A percentile compares a stretch with the other conserved stretches of the same genome.
These are phyloP conservation scores for Zymoseptoria brevis DNA, from an alignment of 2,329 filamentous ascomycete species.

Conservation along the genomic window DNA sequence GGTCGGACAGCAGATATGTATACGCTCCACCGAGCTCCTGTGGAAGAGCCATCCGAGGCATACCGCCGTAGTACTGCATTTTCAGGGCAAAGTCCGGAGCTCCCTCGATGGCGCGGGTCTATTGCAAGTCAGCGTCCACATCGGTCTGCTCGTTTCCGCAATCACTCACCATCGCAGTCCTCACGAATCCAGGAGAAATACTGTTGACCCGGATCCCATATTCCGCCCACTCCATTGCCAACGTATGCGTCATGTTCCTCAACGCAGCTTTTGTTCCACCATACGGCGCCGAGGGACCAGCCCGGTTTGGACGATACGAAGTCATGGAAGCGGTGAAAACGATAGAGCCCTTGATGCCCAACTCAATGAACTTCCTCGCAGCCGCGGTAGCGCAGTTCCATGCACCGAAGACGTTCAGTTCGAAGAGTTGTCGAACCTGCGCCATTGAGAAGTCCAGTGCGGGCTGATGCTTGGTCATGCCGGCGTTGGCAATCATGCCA, in stretches of 20 bases:
- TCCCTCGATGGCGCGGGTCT: background rate
- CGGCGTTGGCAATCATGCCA: constrained; percentile 24
- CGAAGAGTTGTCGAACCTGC: constrained; percentile 25
- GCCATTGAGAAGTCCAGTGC: constrained; percentile 25
- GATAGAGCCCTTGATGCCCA: constrained; percentile 37
- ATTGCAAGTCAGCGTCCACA: background rate
- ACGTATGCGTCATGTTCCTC: constrained; percentile 36
- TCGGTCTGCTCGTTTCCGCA: background rate
- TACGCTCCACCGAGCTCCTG: constrained; percentile 45
- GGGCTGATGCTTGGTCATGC: constrained; percentile 28
- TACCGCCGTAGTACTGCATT: constrained; percentile 48
- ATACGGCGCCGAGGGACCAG: constrained; percentile 31
- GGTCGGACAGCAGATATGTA: constrained; percentile 42
- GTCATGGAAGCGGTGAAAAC: constrained; percentile 44
- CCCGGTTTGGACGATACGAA: constrained; percentile 38
- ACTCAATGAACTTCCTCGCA: constrained; percentile 40
- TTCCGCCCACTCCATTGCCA: constrained; percentile 30
- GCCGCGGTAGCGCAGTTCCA: constrained; percentile 39
- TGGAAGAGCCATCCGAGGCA: constrained; percentile 45
- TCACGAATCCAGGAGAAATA: constrained; percentile 28
- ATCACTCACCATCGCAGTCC: constrained; percentile 30
- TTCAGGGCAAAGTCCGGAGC: constrained; percentile 28
- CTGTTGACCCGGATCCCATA: constrained; percentile 30
- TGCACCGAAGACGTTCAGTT: constrained; percentile 38
- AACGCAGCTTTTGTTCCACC: constrained; percentile 38